These are phyloP conservation scores for Leccinum obscurum DNA, from an alignment of 768 basidiomycete species.

Conservation along the genomic window DNA sequence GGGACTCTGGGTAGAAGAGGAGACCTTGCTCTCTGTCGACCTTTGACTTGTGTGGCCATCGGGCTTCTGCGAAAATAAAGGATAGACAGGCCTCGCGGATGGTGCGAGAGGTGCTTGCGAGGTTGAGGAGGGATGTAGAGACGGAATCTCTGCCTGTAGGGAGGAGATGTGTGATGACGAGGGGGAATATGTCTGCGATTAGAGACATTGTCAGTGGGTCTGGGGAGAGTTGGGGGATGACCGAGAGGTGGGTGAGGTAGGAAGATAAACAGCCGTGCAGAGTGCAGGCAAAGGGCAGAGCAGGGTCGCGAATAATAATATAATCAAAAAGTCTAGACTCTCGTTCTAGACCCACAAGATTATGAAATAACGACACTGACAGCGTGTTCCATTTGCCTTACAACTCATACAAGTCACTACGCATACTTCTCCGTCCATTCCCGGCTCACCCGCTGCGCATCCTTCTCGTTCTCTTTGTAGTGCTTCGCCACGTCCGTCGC, in stretches of 20 bases:
- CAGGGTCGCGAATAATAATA: slow-evolving; percentile 19
- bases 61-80: slow-evolving; percentile 33
- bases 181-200: slow-evolving; percentile 37
- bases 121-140: slow-evolving; percentile 21
- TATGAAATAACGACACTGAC: slow-evolving; percentile 14
- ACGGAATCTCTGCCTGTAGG: slow-evolving; percentile 1
- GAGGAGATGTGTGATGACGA: slow-evolving; percentile 31
- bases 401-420: slow-evolving; percentile 15
- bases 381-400: slow-evolving; percentile 4
- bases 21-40: slow-evolving; percentile 24
- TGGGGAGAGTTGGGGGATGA: neutral
- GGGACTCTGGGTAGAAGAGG: slow-evolving; percentile 29
- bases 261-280: slow-evolving; percentile 1
- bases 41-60: slow-evolving; percentile 35
- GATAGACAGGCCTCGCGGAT: slow-evolving; percentile 34
- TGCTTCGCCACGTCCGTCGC: slow-evolving; percentile 97
- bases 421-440: slow-evolving; percentile 97
- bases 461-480: slow-evolving; percentile 96
- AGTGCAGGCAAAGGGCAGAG: slow-evolving; percentile 13
- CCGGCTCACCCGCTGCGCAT: slow-evolving; percentile 86
- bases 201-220: slow-evolving; percentile 28
- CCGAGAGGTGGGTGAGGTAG: slow-evolving; percentile 3
- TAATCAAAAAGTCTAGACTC: slow-evolving; percentile 23
- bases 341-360: slow-evolving; percentile 16
- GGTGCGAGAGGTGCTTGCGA: slow-evolving; percentile 25